Conservation (phyloP, 2,329 filamentous ascomycete species). For the Phaeosphaeria sp. region DNA sequence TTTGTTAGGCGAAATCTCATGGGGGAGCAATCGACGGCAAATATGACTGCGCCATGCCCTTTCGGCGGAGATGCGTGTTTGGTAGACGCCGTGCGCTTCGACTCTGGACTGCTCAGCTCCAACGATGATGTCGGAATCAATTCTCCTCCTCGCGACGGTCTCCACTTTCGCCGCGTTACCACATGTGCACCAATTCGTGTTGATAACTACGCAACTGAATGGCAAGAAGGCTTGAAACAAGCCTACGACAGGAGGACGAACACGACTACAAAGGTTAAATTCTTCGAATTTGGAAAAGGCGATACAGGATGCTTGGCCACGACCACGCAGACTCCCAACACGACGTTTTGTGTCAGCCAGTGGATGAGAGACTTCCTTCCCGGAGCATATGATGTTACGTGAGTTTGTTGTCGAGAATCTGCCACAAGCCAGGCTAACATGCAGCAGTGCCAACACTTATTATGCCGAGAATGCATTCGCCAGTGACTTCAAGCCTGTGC, state of each 20-base stretch:
- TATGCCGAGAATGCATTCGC: constrained; percentile 16
- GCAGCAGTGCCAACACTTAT: constrained; percentile 9
- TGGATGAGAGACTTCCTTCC: constrained; percentile 20
- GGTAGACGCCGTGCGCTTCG: constrained; percentile 11
- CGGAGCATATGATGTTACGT: constrained; percentile 21
- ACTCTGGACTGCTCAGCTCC: constrained; percentile 23
- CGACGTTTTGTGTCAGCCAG: constrained; percentile 25
- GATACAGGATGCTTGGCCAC: constrained; percentile 12
- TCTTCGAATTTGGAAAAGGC: constrained; percentile 22
- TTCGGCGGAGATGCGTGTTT: constrained; percentile 20
- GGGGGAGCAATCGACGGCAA: constrained; percentile 12
- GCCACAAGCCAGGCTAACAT: neutral
- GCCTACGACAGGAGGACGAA: constrained; percentile 7
- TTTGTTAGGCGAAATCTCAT: constrained; percentile 18
- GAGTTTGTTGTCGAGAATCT: constrained; percentile 1
- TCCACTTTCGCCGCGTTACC: constrained; percentile 23
- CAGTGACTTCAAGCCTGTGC: constrained; percentile 24
- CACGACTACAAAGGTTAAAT: constrained; percentile 17
- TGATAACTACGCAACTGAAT: constrained; percentile 21
- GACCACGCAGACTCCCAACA: neutral
- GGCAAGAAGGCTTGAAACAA: constrained; percentile 17
- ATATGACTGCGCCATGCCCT: constrained; percentile 21
- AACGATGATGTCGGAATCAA: constrained; percentile 27
- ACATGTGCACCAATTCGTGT: constrained; percentile 22
- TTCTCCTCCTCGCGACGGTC: constrained; percentile 10